Evolutionary conservation across 2,329 filamentous ascomycete genomes (phyloP).

Genomic region (Aspergillus brunneoviolaceus): DNA sequence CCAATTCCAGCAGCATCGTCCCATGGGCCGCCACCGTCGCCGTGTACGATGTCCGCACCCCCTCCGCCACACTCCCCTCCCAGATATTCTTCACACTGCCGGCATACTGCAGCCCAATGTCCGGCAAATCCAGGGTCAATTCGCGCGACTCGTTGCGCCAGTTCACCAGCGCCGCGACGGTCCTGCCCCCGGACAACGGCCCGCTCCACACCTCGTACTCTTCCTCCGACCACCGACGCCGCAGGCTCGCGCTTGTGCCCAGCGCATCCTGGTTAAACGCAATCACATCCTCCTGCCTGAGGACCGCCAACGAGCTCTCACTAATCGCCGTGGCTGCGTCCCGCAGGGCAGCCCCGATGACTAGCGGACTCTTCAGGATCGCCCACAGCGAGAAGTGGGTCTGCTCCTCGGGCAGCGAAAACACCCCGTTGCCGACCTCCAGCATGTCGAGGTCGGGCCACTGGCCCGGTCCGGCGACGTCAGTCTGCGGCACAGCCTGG

Average conservation of each 20-base stretch:
- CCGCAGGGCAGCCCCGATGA: conserved; percentile 49
- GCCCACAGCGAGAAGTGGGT: conserved; percentile 57
- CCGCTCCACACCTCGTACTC: conserved; percentile 56
- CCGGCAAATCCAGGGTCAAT: conserved; percentile 45
- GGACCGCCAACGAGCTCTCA: conserved; percentile 42
- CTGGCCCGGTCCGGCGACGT: conserved; percentile 47
- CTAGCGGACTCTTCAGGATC: conserved; percentile 53
- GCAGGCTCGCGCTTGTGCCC: conserved; percentile 52
- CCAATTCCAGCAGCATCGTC: conserved; percentile 32
- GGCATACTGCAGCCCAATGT: conserved; percentile 44
- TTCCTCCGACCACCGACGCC: conserved; percentile 49
- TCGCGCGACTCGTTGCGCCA: conserved; percentile 49
- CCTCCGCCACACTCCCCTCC: conserved; percentile 15
- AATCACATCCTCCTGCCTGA: conserved; percentile 56
- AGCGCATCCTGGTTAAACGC: conserved; percentile 59
- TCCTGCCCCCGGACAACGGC: conserved; percentile 45
- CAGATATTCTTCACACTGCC: conserved; percentile 32
- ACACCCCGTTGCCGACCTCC: conserved; percentile 49
- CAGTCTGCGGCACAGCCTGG: conserved; percentile 50
- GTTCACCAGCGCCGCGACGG: conserved; percentile 51
- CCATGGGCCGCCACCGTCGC: conserved; percentile 29
- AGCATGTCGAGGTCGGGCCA: conserved; percentile 57
- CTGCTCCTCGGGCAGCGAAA: conserved; percentile 50
- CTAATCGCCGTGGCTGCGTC: conserved; percentile 35
- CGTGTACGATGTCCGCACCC: conserved; percentile 29